Evolutionary conservation across 306 rosid species (phyloP).

Genomic region (Echinosophora koreensis): DNA sequence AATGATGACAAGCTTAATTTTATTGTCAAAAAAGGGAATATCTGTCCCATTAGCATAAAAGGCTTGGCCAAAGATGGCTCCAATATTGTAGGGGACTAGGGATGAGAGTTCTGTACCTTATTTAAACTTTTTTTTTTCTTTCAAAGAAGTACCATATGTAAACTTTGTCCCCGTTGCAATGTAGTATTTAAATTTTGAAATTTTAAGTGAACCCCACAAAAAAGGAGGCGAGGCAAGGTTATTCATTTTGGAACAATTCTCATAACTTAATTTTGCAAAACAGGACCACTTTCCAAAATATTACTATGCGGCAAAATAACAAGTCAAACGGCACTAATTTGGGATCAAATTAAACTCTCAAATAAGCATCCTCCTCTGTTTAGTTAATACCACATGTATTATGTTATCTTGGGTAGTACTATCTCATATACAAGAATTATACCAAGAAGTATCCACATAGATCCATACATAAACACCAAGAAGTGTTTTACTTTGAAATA

Average conservation of each 20-base stretch:
- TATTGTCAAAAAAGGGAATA: not conserved
- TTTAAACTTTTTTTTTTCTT: too few species aligned
- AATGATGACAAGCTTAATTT: slow-evolving; percentile 7
- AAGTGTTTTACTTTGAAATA: not conserved
- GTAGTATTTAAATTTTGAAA: not conserved
- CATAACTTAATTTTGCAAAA: not conserved
- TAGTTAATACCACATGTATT: not conserved
- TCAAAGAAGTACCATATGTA: not conserved
- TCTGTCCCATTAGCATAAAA: not conserved
- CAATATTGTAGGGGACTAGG: not conserved
- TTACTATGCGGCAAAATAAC: not conserved
- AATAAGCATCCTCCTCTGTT: not conserved
- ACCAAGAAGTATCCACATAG: not conserved
- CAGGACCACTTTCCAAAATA: not conserved
- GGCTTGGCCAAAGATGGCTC: not conserved
- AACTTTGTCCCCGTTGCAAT: slow-evolving; percentile 4
- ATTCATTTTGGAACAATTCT: not conserved
- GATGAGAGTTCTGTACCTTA: too few species aligned
- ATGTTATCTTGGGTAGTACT: not conserved
- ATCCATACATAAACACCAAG: slow-evolving; percentile 7
- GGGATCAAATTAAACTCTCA: not conserved
- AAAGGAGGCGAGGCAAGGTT: not conserved
- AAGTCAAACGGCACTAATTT: not conserved
- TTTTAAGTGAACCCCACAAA: not conserved
- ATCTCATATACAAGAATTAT: not conserved